phyloP scores from a whole-genome alignment of 306 rosid genomes.

The Astragalus glycyphyllos region DNA sequence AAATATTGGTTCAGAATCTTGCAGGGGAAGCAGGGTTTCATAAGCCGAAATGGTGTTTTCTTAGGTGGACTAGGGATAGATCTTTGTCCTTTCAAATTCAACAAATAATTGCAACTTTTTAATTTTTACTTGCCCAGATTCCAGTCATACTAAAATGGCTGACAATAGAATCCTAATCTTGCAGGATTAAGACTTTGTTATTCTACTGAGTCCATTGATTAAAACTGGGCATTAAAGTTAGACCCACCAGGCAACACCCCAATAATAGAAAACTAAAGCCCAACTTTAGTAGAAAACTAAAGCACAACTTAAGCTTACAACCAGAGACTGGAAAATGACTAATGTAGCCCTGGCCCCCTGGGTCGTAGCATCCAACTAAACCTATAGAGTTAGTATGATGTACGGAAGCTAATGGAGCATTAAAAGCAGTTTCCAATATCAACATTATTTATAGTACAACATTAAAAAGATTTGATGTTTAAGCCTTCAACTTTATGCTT shows the following conservation, averaged over 20 bases:
- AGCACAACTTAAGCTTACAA: conserved; percentile 7
- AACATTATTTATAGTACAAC: background rate
- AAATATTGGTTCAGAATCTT: conserved; percentile 7
- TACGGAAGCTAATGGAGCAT: conserved; percentile 19
- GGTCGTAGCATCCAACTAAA: conserved; percentile 20
- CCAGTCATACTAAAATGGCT: background rate
- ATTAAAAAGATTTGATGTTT: conserved; percentile 1
- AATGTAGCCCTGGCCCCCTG: background rate
- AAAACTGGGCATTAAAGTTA: conserved; percentile 6
- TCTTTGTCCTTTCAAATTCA: conserved; percentile 3
- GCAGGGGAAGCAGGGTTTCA: conserved; percentile 6
- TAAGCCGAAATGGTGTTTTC: conserved; percentile 28
- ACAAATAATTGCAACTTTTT: background rate
- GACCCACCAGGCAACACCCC: background rate
- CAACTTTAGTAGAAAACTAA: background rate
- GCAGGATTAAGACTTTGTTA: background rate
- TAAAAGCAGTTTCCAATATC: conserved; percentile 22
- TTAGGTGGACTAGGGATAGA: conserved; percentile 21
- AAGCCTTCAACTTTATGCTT: background rate
- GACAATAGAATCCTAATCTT: conserved; percentile 6
- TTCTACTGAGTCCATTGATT: conserved; percentile 11
- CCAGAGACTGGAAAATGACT: conserved; percentile 1
- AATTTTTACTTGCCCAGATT: background rate
- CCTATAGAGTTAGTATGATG: conserved; percentile 1
- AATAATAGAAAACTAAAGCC: background rate